Conservation (phyloP, 306 rosid species). For the Medicago truncatula region DNA sequence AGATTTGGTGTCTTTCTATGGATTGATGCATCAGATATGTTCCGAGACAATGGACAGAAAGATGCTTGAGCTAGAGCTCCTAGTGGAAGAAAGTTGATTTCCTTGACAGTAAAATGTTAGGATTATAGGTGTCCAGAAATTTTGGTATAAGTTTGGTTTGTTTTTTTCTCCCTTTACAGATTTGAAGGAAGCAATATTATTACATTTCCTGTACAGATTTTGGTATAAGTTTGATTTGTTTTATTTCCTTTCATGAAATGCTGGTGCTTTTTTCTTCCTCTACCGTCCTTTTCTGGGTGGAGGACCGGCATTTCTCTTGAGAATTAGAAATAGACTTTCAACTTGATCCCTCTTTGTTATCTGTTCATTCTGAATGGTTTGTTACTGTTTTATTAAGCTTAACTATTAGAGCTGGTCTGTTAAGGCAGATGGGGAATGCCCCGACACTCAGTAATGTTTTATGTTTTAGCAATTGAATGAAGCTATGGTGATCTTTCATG, state of each 20-base stretch:
- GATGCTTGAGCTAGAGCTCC: constrained; percentile 39
- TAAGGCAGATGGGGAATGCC: too few relatives aligned
- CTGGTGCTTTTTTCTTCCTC: neutral
- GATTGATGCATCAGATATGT: constrained; percentile 37
- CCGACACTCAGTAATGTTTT: too few relatives aligned
- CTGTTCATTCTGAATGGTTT: neutral
- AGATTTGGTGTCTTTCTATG: constrained; percentile 33
- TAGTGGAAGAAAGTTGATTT: constrained; percentile 19
- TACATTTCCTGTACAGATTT: too few relatives aligned
- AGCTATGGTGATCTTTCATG: too few relatives aligned
- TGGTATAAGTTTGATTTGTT: too few relatives aligned
- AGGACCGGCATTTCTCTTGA: neutral
- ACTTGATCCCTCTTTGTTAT: neutral
- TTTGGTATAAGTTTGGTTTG: neutral
- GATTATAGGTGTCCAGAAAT: constrained; percentile 24
- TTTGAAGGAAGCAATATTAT: neutral
- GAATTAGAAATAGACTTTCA: constrained; percentile 6
- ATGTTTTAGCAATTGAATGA: too few relatives aligned
- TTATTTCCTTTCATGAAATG: constrained; percentile 8
- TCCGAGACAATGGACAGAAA: constrained; percentile 36
- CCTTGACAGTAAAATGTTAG: constrained; percentile 14
- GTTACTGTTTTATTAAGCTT: neutral
- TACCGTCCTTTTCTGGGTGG: neutral
- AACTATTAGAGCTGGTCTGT: neutral
- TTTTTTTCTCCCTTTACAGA: constrained; percentile 4